These are phyloP conservation scores for Astragalus glycyphyllos DNA, from an alignment of 306 rosid species.

Conservation along the genomic window DNA sequence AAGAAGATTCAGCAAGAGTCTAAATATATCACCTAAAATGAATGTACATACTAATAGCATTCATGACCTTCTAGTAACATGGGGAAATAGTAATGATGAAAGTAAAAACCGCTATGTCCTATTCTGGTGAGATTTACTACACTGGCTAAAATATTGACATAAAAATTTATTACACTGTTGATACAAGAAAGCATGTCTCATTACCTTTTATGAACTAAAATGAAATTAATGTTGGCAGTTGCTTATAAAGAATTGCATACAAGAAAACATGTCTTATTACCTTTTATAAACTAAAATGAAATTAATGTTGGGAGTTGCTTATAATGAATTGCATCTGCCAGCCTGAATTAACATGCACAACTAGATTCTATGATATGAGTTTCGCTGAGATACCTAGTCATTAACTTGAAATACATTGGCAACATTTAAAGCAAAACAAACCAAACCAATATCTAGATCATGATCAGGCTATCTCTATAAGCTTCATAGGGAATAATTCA, in stretches of 20 bases:
- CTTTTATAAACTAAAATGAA: slow-evolving; percentile 8
- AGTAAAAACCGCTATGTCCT: background rate
- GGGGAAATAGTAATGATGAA: background rate
- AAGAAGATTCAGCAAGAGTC: no score
- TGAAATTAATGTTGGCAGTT: slow-evolving; percentile 2
- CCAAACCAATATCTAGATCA: slow-evolving; percentile 11
- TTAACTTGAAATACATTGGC: background rate
- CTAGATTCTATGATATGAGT: background rate
- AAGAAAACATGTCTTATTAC: background rate
- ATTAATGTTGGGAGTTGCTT: slow-evolving; percentile 4
- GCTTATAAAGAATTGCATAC: background rate
- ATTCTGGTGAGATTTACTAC: background rate
- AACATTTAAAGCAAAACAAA: slow-evolving; percentile 2
- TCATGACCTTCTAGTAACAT: slow-evolving; percentile 17
- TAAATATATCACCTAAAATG: no score
- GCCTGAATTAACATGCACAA: background rate
- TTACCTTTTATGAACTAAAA: background rate
- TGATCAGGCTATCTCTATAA: background rate
- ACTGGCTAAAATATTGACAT: slow-evolving; percentile 5
- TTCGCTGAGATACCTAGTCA: background rate
- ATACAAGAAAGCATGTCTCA: background rate
- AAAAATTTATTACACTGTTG: background rate
- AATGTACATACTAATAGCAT: background rate
- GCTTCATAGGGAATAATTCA: background rate
- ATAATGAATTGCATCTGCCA: background rate